phyloP scores from a whole-genome alignment of 805 yeast genomes.

The Brettanomyces bruxellensis region DNA sequence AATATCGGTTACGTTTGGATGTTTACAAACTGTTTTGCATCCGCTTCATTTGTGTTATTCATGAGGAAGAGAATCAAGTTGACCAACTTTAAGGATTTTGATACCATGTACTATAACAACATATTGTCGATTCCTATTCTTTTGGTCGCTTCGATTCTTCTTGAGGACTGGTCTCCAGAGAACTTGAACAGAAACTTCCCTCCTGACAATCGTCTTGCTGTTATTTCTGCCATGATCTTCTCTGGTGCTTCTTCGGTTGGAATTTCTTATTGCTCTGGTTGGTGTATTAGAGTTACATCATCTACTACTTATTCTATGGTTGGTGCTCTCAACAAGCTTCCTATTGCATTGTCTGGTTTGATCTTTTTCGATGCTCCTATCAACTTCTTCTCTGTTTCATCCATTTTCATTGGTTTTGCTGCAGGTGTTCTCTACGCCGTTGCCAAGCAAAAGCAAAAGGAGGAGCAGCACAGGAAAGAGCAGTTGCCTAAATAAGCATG shows the following conservation, averaged over 20 bases:
- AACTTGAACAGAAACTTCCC: slow-evolving; percentile 79
- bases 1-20: slow-evolving; percentile 93
- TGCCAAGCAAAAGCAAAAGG: slow-evolving; percentile 86
- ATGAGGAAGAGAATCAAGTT: slow-evolving; percentile 98
- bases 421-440: slow-evolving; percentile 96
- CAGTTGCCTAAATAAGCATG: slow-evolving; percentile 24
- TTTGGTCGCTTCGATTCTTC: slow-evolving; percentile 58
- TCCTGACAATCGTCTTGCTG: slow-evolving; percentile 52
- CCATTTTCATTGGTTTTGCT: slow-evolving; percentile 86
- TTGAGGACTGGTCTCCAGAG: slow-evolving; percentile 89
- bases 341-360: slow-evolving; percentile 92
- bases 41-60: slow-evolving; percentile 86
- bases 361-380: slow-evolving; percentile 91
- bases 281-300: slow-evolving; percentile 99
- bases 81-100: slow-evolving; percentile 93
- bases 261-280: slow-evolving; percentile 97
- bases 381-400: slow-evolving; percentile 81
- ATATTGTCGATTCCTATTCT: slow-evolving; percentile 87
- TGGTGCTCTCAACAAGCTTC: slow-evolving; percentile 96
- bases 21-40: slow-evolving; percentile 87
- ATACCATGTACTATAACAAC: slow-evolving; percentile 98
- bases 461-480: slow-evolving; percentile 21
- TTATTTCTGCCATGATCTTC: slow-evolving; percentile 75
- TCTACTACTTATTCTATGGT: slow-evolving; percentile 99
- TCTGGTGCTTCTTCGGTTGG: slow-evolving; percentile 94